Conservation (phyloP, 2,329 filamentous ascomycete species). For the Cercospora sp. region DNA sequence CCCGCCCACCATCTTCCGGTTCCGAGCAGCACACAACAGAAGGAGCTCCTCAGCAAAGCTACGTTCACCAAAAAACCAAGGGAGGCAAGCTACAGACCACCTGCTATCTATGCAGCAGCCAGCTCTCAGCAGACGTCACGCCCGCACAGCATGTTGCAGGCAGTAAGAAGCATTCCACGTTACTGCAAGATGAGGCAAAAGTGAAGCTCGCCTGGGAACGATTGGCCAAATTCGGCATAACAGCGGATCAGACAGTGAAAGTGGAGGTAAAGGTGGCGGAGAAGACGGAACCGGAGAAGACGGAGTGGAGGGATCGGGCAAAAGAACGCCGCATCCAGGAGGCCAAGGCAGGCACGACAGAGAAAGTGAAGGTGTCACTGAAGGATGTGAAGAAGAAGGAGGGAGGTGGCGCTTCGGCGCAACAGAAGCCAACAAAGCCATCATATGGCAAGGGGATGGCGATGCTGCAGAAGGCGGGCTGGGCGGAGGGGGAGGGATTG, state of each 20-base stretch:
- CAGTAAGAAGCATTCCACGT: slow-evolving; percentile 58
- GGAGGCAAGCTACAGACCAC: slow-evolving; percentile 20
- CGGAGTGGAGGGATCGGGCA: slow-evolving; percentile 64
- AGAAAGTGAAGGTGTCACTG: slow-evolving; percentile 28
- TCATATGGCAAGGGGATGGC: slow-evolving; percentile 34
- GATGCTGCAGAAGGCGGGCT: slow-evolving; percentile 72
- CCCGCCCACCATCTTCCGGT: slow-evolving; percentile 20
- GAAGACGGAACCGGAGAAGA: slow-evolving; percentile 12
- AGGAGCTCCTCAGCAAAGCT: slow-evolving; percentile 18
- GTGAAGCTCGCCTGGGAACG: slow-evolving; percentile 35
- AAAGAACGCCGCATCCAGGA: slow-evolving; percentile 65
- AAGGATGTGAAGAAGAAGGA: slow-evolving; percentile 26
- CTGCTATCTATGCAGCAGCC: slow-evolving; percentile 33
- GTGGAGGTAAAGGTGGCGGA: not conserved
- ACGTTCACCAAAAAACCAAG: slow-evolving; percentile 14
- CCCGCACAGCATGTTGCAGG: slow-evolving; percentile 60
- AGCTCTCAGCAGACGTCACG: slow-evolving; percentile 18
- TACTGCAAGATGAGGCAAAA: slow-evolving; percentile 54
- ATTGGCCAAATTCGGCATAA: slow-evolving; percentile 24
- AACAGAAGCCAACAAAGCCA: slow-evolving; percentile 27
- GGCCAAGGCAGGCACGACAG: slow-evolving; percentile 48
- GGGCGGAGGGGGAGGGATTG: slow-evolving; percentile 64
- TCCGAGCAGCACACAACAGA: slow-evolving; percentile 10
- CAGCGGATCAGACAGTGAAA: slow-evolving; percentile 24
- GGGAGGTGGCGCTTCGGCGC: not conserved